These are phyloP conservation scores for Trichothecium roseum DNA, from an alignment of 2,329 filamentous ascomycete genomes.

Conservation along the genomic window DNA sequence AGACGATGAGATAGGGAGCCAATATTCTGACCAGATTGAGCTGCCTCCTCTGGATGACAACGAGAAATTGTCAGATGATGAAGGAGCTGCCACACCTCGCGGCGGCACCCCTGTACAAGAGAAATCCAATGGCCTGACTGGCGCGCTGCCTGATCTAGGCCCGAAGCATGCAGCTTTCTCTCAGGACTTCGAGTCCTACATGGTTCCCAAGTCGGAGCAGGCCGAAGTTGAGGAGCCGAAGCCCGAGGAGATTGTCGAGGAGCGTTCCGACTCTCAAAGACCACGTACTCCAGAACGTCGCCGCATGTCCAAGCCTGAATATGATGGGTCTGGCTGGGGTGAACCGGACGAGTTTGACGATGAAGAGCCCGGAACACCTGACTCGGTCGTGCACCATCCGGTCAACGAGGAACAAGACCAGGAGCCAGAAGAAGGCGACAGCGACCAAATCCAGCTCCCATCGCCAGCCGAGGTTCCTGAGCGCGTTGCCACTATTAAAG, in stretches of 20 bases:
- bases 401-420: conserved; percentile 27
- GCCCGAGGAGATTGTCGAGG: conserved; percentile 17
- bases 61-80: conserved; percentile 25
- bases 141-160: conserved; percentile 26
- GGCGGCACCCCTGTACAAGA: conserved; percentile 17
- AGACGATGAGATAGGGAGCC: conserved; percentile 26
- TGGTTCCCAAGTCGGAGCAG: conserved; percentile 27
- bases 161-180: conserved; percentile 27
- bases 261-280: conserved; percentile 24
- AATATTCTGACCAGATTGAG: conserved; percentile 22
- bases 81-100: conserved; percentile 41
- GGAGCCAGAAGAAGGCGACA: conserved; percentile 24
- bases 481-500: conserved; percentile 77
- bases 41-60: conserved; percentile 11
- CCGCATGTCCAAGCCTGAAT: conserved; percentile 46
- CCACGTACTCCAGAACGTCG: conserved; percentile 31
- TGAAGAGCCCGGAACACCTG: conserved; percentile 63
- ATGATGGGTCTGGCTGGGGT: conserved; percentile 53
- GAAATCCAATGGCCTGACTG: conserved; percentile 11
- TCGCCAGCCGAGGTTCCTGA: conserved; percentile 56
- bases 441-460: not conserved
- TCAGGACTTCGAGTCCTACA: conserved; percentile 33
- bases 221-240: conserved; percentile 17
- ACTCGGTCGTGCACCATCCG: conserved; percentile 80
- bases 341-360: conserved; percentile 40